A percentile compares a stretch with the other conserved stretches of the same genome.
phyloP scores from a whole-genome alignment of 331 rosid species.

The Quercus tomentella region DNA sequence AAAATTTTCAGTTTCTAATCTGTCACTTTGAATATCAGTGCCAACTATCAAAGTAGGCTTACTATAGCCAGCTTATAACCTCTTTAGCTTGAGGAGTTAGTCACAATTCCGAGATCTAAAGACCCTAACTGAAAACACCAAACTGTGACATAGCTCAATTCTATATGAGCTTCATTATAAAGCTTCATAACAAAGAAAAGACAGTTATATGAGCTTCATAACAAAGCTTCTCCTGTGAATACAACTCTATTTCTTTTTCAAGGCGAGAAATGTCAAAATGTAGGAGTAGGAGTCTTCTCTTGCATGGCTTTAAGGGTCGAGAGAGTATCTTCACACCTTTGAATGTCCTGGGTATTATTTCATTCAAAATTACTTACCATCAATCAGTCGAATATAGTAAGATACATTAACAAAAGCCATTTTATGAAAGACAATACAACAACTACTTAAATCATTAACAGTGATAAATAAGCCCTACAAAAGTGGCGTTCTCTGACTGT shows the following conservation, averaged over 20 bases:
- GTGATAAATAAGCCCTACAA: no score
- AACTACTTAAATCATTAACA: not conserved
- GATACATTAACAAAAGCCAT: not conserved
- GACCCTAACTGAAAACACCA: no score
- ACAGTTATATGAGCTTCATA: slow-evolving; percentile 98
- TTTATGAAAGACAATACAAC: slow-evolving; percentile 10
- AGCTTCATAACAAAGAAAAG: no score
- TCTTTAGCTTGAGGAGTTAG: no score
- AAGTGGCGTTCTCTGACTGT: no score
- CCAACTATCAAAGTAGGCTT: no score
- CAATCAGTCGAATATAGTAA: slow-evolving; percentile 9
- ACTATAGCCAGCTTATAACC: no score
- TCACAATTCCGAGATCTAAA: no score
- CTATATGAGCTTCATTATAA: no score
- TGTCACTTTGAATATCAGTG: no score
- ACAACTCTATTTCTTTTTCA: slow-evolving; percentile 81
- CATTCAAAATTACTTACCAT: slow-evolving; percentile 4
- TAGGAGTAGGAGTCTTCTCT: slow-evolving; percentile 61
- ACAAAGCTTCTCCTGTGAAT: slow-evolving; percentile 84
- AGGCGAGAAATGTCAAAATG: slow-evolving; percentile 65
- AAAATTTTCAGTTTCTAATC: no score
- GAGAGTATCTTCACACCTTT: slow-evolving; percentile 85
- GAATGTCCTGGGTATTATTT: slow-evolving; percentile 63
- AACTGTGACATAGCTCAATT: no score
- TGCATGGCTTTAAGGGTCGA: slow-evolving; percentile 75